Evolutionary conservation across 306 rosid genomes (phyloP), one percentile per base, ranked within the genome.

Genomic region (Vigna reflexopilosa): DNA sequence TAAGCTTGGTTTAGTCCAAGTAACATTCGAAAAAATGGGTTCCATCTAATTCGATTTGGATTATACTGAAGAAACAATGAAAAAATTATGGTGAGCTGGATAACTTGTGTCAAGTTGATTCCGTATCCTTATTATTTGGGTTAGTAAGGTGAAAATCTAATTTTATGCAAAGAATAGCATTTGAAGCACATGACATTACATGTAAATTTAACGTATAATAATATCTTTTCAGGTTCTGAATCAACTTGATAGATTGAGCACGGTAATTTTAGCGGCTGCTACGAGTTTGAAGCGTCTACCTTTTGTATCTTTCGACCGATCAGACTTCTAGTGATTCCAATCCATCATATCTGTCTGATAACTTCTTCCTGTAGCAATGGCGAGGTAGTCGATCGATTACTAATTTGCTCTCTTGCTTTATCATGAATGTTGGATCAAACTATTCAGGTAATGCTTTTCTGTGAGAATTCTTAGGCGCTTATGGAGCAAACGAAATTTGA

Each of bases 141-240:
- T 63, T 34, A 36, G 0, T 34, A 0, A 3, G 7, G 11, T 34
- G 20, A 63, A 34, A n/a, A 3, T 36, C n/a, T 8, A 36, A 9
- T 16, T 63, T 63, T 63, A 30, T n/a, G 9, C 15, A 32, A 15
- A 5, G 8, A 32, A 34, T 36, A 63, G 38, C 6, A 36, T 12
- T 34, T 7, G 3, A 32, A 34, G 20, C 45, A 62, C 17, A 34
- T 34, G 45, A 15, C 15, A 3, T n/a, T 63, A 24, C 24, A 34
- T 22, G 26, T 63, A 16, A 63, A 7, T 34, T 63, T n/a, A 34
- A 9, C 36, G 13, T 0, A 38, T 11, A n/a, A n/a, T 65, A 65
- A 5, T 63, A 67, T 71, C 17, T 34, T 54, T 30, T 72, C 16
- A 72, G 34, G 20, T 72, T 54, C 14, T 17, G 51, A 54, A 70